These are phyloP conservation scores for Colletotrichum spaethianum DNA, from an alignment of 2,329 filamentous ascomycete genomes.

Conservation along the genomic window DNA sequence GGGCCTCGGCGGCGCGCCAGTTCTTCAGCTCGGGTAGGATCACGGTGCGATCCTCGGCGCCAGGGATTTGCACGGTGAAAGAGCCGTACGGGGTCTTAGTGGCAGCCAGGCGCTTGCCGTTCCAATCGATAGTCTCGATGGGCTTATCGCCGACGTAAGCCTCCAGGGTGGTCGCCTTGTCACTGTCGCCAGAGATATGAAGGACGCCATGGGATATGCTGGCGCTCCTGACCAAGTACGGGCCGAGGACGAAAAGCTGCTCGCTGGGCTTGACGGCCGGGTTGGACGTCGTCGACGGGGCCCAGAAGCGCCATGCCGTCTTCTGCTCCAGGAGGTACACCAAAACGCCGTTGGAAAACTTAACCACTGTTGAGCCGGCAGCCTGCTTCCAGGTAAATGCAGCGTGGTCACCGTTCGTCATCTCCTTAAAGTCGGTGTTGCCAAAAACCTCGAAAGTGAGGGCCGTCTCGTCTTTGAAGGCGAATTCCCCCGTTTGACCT, in stretches of 20 bases:
- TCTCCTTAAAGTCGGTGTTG: constrained; percentile 31
- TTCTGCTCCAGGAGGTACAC: constrained; percentile 75
- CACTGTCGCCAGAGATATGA: constrained; percentile 78
- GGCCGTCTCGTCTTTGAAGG: constrained; percentile 55
- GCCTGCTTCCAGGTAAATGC: constrained; percentile 64
- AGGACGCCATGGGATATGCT: constrained; percentile 68
- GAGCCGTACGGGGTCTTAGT: constrained; percentile 57
- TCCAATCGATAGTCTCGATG: constrained; percentile 77
- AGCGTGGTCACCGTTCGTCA: constrained; percentile 43
- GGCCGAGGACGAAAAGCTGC: constrained; percentile 73
- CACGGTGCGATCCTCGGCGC: constrained; percentile 55
- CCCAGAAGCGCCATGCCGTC: constrained; percentile 79
- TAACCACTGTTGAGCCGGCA: constrained; percentile 63
- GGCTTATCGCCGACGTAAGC: constrained; percentile 53
- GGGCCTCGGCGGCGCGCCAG: constrained; percentile 80
- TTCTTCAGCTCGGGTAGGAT: constrained; percentile 69
- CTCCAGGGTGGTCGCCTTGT: constrained; percentile 75
- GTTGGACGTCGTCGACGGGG: constrained; percentile 60
- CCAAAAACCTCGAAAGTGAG: constrained; percentile 56
- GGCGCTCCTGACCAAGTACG: constrained; percentile 75
- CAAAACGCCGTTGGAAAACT: constrained; percentile 63
- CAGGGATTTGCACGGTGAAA: constrained; percentile 67
- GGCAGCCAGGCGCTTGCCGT: constrained; percentile 55
- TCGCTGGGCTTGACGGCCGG: constrained; percentile 56
- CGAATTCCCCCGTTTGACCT: constrained; percentile 74